Evolutionary conservation across 2,329 filamentous ascomycete genomes (phyloP), one percentile per base, ranked within the genome.

Genomic region (Claviceps africana): DNA sequence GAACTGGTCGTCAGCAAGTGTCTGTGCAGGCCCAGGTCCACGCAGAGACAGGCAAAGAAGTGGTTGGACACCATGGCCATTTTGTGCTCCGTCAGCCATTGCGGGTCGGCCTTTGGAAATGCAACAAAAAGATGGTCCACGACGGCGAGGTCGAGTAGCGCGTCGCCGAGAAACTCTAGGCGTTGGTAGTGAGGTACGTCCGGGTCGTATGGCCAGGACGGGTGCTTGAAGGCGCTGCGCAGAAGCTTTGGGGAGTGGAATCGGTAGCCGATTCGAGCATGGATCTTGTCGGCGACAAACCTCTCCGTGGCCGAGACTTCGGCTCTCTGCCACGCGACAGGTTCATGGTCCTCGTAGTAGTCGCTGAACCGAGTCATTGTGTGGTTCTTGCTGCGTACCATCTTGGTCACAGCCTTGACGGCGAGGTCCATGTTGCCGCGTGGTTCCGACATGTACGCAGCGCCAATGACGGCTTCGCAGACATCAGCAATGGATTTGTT

Each of bases 11-110:
- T 69, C 0, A 81, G 77, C 17, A 97, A 69, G 62, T 91, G 83
- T 48, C 73, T 78, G 62, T 96, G 82, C 52, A 97, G 84, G 0
- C 79, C 83, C 0, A 97, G 76, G 47, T 80, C 77, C 3, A 94
- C 87, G 54, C 85, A 85, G 3, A 97, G 72, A 19, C 83, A 87
- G 1, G 86, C 88, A 1, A 96, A 76, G 62, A 97, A 98, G 55
- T 90, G 89, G 70, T 98, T 98, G 51, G 88, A 93, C 0, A 93
- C 90, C 87, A 98, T 96, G n/a, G 90, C 88, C 83, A 94, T 96
- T 70, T 97, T 97, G 74, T 97, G 91, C 67, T 97, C 93, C 0
- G 93, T 97, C 54, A 98, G 74, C 91, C 91, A 97, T 64, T 97
- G 90, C 0, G 93, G 91, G 61, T 95, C 89, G 53, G 85, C 86